phyloP scores from a whole-genome alignment of 108 stramenopile species.

The Nitzschia sp. region DNA sequence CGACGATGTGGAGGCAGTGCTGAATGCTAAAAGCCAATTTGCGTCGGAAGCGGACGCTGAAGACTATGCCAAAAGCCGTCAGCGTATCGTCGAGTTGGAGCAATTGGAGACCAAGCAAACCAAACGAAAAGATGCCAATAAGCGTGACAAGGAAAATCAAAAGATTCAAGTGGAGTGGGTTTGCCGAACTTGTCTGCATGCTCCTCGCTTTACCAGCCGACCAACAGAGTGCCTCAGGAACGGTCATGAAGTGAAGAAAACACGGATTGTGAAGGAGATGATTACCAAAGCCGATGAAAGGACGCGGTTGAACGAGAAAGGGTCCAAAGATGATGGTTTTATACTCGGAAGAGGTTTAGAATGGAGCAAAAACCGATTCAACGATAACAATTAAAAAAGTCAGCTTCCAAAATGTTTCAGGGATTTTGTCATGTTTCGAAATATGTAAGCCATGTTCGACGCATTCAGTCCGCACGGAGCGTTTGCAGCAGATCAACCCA shows the following conservation, averaged over 20 bases:
- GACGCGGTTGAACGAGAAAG: slow-evolving; percentile 47
- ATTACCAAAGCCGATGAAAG: slow-evolving; percentile 44
- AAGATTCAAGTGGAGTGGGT: slow-evolving; percentile 43
- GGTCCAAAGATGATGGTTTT: slow-evolving; percentile 66
- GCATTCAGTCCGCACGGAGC: neutral
- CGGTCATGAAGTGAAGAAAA: slow-evolving; percentile 50
- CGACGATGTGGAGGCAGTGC: slow-evolving; percentile 25
- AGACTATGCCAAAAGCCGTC: slow-evolving; percentile 66
- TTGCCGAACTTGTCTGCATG: slow-evolving; percentile 54
- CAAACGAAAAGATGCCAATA: slow-evolving; percentile 25
- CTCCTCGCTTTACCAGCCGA: slow-evolving; percentile 16
- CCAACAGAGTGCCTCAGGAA: slow-evolving; percentile 43
- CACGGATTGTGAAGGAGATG: slow-evolving; percentile 42
- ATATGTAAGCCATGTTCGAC: neutral
- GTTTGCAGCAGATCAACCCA: too few species aligned
- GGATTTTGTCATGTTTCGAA: neutral
- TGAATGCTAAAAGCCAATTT: slow-evolving; percentile 71
- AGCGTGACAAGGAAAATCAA: slow-evolving; percentile 17
- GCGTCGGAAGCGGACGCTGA: slow-evolving; percentile 68
- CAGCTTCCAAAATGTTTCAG: too few species aligned
- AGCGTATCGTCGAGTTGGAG: slow-evolving; percentile 64
- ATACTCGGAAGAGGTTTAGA: slow-evolving; percentile 71
- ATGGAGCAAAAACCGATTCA: slow-evolving; percentile 51
- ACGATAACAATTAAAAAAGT: slow-evolving; percentile 10
- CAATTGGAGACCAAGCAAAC: slow-evolving; percentile 37